Base-by-base conservation (phyloP, 2,329 filamentous ascomycete species). In the Alternaria metachromatica region DNA sequence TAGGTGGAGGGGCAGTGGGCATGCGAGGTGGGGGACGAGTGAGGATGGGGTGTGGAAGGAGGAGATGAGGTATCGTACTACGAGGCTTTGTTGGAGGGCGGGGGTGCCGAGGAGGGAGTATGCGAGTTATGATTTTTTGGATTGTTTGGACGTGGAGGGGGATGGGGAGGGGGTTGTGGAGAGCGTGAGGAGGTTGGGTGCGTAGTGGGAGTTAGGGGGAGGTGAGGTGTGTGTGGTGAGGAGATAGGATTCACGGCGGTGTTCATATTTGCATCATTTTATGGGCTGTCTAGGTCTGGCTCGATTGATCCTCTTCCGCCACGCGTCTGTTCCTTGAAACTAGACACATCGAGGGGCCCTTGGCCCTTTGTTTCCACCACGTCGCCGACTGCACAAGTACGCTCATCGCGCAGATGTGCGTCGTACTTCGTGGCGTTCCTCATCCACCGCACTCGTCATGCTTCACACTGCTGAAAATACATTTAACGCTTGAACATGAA, bases 71-170 rank as follows among this genome's bases (percentile, higher is more conserved):
- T 69, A 62, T 58, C 43, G 43, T 55, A 68, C 61, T 26, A 69
- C 57, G 15, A 70, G 57, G 64, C 49, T 76, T 9, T 71, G 68
- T 49, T 75, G 72, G 73, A 60, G 73, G 11, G 68, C 54, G 4
- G 63, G 41, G 10, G 62, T 70, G 20, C 65, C 72, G 2, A 63
- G 64, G 46, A 67, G 70, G 25, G 62, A 71, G 37, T 75, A 74
- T 55, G 70, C 65, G 64, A 68, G 72, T 56, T 71, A 73, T 48
- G 72, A 76, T 63, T 51, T 59, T 30, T 53, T 70, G 59, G 59
- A 73, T 30, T 76, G 72, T 41, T 59, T 75, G 57, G 28, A 28
- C 2, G 25, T 66, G 6, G 44, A 60, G 6, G 57, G 55, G 18
- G 25, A 20, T 4, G 15, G 8, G 15, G 30, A 30, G 8, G 46